These are phyloP conservation scores for Epichloe aotearoae DNA, from an alignment of 2,329 filamentous ascomycete genomes.

Conservation along the genomic window DNA sequence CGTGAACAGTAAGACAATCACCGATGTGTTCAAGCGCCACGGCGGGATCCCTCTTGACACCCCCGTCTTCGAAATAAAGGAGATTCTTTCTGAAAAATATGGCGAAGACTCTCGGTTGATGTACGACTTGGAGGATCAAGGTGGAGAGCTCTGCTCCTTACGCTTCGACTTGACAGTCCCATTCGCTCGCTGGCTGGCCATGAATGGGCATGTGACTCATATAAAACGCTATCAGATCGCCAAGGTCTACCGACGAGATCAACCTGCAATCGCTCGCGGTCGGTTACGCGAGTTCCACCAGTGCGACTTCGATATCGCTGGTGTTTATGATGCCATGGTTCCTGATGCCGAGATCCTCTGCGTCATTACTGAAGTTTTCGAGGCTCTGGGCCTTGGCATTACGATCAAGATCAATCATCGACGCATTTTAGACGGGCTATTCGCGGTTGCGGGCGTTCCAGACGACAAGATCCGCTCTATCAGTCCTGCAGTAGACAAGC, in stretches of 20 bases:
- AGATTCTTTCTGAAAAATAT: slow-evolving; percentile 81
- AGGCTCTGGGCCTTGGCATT: slow-evolving; percentile 58
- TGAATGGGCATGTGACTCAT: slow-evolving; percentile 64
- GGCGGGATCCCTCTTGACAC: slow-evolving; percentile 71
- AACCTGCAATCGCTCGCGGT: slow-evolving; percentile 65
- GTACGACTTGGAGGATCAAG: slow-evolving; percentile 77
- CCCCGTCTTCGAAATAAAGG: slow-evolving; percentile 72
- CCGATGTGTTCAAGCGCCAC: slow-evolving; percentile 70
- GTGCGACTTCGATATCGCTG: slow-evolving; percentile 93
- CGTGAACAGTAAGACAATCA: slow-evolving; percentile 41
- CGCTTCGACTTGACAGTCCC: slow-evolving; percentile 83
- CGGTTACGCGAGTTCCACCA: slow-evolving; percentile 95
- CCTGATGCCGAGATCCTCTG: slow-evolving; percentile 82
- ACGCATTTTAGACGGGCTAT: slow-evolving; percentile 85
- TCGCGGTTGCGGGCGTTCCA: slow-evolving; percentile 81
- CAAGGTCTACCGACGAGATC: slow-evolving; percentile 52
- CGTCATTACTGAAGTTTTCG: slow-evolving; percentile 76
- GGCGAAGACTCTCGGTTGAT: slow-evolving; percentile 88
- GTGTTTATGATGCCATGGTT: slow-evolving; percentile 77
- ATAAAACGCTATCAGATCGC: slow-evolving; percentile 95
- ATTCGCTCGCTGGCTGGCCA: slow-evolving; percentile 83
- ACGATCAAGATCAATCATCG: slow-evolving; percentile 93
- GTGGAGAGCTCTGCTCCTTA: slow-evolving; percentile 61
- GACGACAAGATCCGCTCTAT: slow-evolving; percentile 78
- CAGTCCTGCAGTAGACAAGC: slow-evolving; percentile 86